Base-by-base conservation (phyloP, 768 basidiomycete genomes). In the Russula ochroleuca region DNA sequence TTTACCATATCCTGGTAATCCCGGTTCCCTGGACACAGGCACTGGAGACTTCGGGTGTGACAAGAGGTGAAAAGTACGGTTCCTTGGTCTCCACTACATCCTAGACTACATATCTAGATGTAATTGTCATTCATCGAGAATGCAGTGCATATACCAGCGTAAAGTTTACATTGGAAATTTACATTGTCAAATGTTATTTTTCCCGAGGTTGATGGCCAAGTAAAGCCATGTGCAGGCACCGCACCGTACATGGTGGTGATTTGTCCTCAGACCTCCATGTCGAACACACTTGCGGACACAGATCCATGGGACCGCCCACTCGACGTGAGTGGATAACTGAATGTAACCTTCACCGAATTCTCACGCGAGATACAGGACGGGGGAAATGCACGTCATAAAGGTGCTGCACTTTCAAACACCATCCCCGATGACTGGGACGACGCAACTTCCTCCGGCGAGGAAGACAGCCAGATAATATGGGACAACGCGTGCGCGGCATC, bases 401-500 rank as follows among this genome's bases (percentile, higher is more conserved):
- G 57, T 11, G 35, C 57, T 19, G 38, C 25, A 43, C 64, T 15
- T 43, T 19, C 57, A 28, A 54, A 31, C 17, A 15, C 61, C 9
- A 74, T 79, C 23, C 73, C 72, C 17, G 83, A 85, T 65, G 83
- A 84, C 69, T 87, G 86, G 86, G 86, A 87, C 2, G 80, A 81
- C 0, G 83, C 80, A 0, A 78, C 79, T 10, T 77, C 78, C 15
- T 72, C 71, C 9, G 75, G 73, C 0, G 80, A 80, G 47, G 75
- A 76, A 45, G 76, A 73, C 38, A 83, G 79, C 37, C 80, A 77
- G 70, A 78, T 75, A 59, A 76, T 90, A 57, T 90, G 88, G 88
- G 80, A 85, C 63, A 79, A 83, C 68, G 88, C 88, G 88, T 90
- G 71, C 75, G 87, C 75, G 87, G 5, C n/a, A 19, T 53, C 58